Percentiles rank a stretch among this genome's conserved stretches.
Evolutionary conservation across 805 yeast genomes (phyloP).

Genomic region (Cyberlindnera maritima): DNA sequence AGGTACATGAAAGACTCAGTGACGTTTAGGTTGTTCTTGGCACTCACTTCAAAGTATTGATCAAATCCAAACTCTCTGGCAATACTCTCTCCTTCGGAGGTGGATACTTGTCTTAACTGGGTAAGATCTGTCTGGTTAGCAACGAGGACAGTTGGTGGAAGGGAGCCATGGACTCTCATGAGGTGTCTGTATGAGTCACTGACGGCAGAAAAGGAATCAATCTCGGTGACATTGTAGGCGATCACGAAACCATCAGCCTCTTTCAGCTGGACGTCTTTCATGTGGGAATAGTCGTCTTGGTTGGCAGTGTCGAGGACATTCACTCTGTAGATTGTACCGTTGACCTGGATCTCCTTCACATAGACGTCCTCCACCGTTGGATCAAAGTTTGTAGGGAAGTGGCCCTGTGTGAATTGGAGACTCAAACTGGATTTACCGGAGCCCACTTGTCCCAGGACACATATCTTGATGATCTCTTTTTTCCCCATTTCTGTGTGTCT

Average conservation of each 20-base stretch:
- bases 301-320: conserved; percentile 78
- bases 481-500: neutral
- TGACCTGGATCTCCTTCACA: conserved; percentile 51
- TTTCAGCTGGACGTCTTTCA: conserved; percentile 44
- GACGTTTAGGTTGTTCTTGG: conserved; percentile 17
- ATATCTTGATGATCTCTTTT: conserved; percentile 11
- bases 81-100: conserved; percentile 16
- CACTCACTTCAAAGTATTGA: conserved; percentile 20
- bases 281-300: conserved; percentile 75
- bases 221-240: conserved; percentile 15
- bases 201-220: conserved; percentile 15
- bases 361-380: conserved; percentile 69
- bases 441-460: conserved; percentile 67
- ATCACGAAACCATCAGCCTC: conserved; percentile 25
- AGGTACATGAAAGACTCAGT: conserved; percentile 18
- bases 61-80: conserved; percentile 16
- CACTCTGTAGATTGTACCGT: conserved; percentile 47
- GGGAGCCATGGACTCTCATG: conserved; percentile 13
- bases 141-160: conserved; percentile 22
- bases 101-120: conserved; percentile 13
- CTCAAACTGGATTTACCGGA: conserved; percentile 69
- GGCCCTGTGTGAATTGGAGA: conserved; percentile 57
- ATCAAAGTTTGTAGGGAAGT: conserved; percentile 64
- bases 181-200: conserved; percentile 19
- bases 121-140: conserved; percentile 19